These are phyloP conservation scores for Metschnikowia peoriensis DNA, from an alignment of 805 yeast genomes.

Conservation along the genomic window DNA sequence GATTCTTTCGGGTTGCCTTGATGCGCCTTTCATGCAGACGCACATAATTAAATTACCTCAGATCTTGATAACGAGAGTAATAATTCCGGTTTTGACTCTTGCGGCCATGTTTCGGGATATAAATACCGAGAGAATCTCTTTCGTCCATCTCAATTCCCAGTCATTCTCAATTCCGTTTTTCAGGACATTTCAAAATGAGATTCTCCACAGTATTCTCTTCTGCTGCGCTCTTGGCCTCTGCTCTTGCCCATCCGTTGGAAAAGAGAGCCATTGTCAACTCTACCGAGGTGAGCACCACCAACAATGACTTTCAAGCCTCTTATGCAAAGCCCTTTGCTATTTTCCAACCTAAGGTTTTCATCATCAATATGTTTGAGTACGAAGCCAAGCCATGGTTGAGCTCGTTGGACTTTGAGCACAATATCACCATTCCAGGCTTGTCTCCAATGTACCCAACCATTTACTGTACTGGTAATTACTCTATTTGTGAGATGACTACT, in stretches of 20 bases:
- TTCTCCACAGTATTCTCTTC: slow-evolving; percentile 16
- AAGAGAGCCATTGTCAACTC: slow-evolving; percentile 15
- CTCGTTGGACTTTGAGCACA: slow-evolving; percentile 47
- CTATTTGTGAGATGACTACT: slow-evolving; percentile 60
- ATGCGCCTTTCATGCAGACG: slow-evolving; percentile 6
- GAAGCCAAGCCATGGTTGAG: slow-evolving; percentile 56
- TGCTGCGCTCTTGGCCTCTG: slow-evolving; percentile 16
- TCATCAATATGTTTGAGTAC: slow-evolving; percentile 53
- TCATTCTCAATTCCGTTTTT: not conserved
- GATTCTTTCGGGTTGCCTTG: not conserved
- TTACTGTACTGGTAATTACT: slow-evolving; percentile 52
- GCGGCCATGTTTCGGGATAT: not conserved
- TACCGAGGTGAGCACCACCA: slow-evolving; percentile 14
- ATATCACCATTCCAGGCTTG: slow-evolving; percentile 63
- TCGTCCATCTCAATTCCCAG: not conserved
- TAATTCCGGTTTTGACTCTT: not conserved
- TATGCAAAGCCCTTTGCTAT: slow-evolving; percentile 32
- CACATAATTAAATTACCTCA: slow-evolving; percentile 5
- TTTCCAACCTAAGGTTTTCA: slow-evolving; percentile 52
- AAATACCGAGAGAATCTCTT: not conserved
- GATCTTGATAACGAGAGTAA: not conserved
- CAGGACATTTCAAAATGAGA: slow-evolving; percentile 16
- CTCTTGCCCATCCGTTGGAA: slow-evolving; percentile 18
- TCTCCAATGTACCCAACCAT: slow-evolving; percentile 58
- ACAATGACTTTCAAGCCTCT: slow-evolving; percentile 21